These are phyloP conservation scores for Thermothelomyces thermophilus DNA, from an alignment of 2,329 filamentous ascomycete genomes.

Conservation along the genomic window DNA sequence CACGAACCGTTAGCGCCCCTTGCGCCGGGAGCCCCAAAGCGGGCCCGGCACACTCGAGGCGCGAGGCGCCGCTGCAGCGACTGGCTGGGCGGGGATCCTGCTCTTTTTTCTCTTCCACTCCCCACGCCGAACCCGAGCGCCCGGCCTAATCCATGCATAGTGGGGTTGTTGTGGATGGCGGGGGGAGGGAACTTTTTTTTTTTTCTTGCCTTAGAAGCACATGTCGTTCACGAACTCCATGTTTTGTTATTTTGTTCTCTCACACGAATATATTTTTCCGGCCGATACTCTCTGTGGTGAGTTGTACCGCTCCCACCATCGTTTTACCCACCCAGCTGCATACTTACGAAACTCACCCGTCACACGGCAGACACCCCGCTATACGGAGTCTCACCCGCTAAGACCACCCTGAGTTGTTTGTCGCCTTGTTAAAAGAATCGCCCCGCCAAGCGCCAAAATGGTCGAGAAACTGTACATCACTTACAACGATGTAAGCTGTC, in stretches of 20 bases:
- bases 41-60: background rate
- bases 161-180: conserved; percentile 4
- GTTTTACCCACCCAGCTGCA: background rate
- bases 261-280: background rate
- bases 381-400: background rate
- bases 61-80: background rate
- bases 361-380: background rate
- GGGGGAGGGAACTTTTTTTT: background rate
- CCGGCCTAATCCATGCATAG: background rate
- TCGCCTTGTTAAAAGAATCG: background rate
- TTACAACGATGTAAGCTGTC: conserved; percentile 72
- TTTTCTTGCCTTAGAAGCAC: conserved; percentile 7
- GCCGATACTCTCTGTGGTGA: background rate
- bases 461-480: conserved; percentile 82
- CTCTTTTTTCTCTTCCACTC: background rate
- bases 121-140: background rate
- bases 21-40: conserved; percentile 1
- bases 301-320: background rate
- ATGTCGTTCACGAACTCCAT: background rate
- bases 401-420: background rate
- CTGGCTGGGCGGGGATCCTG: conserved; percentile 6
- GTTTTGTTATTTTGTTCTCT: background rate
- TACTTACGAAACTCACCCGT: background rate
- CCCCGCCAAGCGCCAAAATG: conserved; percentile 47
- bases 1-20: conserved; percentile 7